These are phyloP conservation scores for Candida pseudocylindracea DNA, from an alignment of 1,139 yeast species.

Conservation along the genomic window DNA sequence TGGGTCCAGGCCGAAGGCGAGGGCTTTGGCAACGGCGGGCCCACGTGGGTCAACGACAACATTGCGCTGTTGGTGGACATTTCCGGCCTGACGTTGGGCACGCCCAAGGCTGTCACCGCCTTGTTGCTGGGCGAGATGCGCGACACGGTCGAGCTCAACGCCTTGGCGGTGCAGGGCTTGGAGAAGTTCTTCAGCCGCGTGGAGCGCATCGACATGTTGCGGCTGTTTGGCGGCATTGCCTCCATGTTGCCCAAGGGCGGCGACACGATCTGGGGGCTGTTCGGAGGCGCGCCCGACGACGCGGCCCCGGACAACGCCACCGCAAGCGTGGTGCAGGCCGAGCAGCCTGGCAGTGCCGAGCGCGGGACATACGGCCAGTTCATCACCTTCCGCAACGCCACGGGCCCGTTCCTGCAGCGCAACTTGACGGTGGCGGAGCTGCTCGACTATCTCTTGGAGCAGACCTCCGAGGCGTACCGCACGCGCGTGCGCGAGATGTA, in stretches of 20 bases:
- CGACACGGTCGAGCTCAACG: conserved; percentile 85
- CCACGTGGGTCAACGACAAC: conserved; percentile 66
- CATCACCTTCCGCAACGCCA: conserved; percentile 22
- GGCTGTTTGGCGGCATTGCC: conserved; percentile 84
- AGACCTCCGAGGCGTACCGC: conserved; percentile 58
- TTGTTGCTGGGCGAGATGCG: conserved; percentile 92
- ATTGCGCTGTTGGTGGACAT: conserved; percentile 67
- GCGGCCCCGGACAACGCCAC: conserved; percentile 6
- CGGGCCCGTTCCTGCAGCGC: conserved; percentile 6
- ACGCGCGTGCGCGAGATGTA: conserved; percentile 45
- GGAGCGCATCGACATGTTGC: conserved; percentile 69
- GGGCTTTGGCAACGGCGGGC: conserved; percentile 73
- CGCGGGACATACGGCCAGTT: conserved; percentile 48
- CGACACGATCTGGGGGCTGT: conserved; percentile 65
- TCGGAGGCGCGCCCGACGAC: conserved; percentile 39
- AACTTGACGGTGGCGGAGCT: conserved; percentile 47
- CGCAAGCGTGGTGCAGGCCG: no score
- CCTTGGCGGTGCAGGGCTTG: conserved; percentile 81
- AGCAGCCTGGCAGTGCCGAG: conserved; percentile 5
- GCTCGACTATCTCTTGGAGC: conserved; percentile 37
- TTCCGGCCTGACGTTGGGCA: conserved; percentile 74
- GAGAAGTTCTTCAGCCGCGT: conserved; percentile 82
- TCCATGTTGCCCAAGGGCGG: conserved; percentile 97
- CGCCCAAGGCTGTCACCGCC: conserved; percentile 88
- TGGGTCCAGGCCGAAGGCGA: conserved; percentile 88